Percentiles rank a stretch among this genome's conserved stretches.
Conservation (phyloP, 345 rosid genomes). For the Schrenkiella parvula region DNA sequence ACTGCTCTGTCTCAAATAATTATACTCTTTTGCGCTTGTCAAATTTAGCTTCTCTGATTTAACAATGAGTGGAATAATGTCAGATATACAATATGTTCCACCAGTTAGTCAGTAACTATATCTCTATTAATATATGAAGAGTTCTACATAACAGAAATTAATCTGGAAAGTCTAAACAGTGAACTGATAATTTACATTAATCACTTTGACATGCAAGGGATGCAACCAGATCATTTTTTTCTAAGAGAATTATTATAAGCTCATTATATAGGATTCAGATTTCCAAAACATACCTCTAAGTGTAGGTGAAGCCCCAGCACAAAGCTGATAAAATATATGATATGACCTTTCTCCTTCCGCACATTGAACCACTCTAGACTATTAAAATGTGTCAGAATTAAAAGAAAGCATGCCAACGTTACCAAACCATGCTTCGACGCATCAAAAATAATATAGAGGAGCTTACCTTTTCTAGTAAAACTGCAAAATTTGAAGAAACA, state of each 20-base stretch:
- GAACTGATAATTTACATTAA: background rate
- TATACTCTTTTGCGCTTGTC: slow-evolving; percentile 68
- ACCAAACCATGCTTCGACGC: slow-evolving; percentile 24
- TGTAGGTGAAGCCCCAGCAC: slow-evolving; percentile 77
- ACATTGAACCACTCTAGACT: slow-evolving; percentile 99
- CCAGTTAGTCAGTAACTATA: slow-evolving; percentile 1
- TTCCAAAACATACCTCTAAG: slow-evolving; percentile 56
- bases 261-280: background rate
- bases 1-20: slow-evolving; percentile 79
- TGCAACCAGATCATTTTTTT: background rate
- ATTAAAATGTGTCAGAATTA: slow-evolving; percentile 24
- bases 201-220: background rate
- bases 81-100: background rate
- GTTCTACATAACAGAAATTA: background rate
- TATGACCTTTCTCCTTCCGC: slow-evolving; percentile 93
- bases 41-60: slow-evolving; percentile 74
- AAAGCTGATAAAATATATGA: slow-evolving; percentile 97
- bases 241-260: background rate
- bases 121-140: background rate
- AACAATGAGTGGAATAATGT: slow-evolving; percentile 7
- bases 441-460: background rate
- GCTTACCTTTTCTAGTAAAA: slow-evolving; percentile 70
- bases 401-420: slow-evolving; percentile 19
- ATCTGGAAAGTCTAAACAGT: background rate
- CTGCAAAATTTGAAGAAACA: slow-evolving; percentile 18